Evolutionary conservation across 805 yeast species (phyloP).

Genomic region (Candida qinlingensis): DNA sequence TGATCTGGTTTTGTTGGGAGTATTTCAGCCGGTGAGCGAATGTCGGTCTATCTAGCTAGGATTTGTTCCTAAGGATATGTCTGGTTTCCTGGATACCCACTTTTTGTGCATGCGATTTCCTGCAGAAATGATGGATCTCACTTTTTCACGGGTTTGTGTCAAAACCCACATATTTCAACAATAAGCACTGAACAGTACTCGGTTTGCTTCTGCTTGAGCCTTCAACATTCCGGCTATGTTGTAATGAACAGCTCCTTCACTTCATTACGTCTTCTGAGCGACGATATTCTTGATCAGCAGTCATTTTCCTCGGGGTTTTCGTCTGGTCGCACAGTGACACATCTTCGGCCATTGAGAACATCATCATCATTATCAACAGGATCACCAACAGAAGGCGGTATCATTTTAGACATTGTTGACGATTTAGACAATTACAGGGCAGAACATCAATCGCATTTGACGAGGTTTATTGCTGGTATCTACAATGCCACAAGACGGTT

Average conservation of each 20-base stretch:
- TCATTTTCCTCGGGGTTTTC: not conserved
- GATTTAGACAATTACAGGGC: no score
- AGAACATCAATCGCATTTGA: not conserved
- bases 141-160: constrained; percentile 2
- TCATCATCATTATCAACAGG: not conserved
- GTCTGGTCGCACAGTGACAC: not conserved
- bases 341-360: not conserved
- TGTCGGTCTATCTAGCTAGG: no score
- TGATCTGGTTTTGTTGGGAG: no score
- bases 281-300: not conserved
- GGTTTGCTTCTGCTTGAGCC: no score
- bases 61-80: no score
- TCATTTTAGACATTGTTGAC: no score
- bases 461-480: not conserved
- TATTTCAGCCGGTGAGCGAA: no score
- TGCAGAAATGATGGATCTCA: not conserved
- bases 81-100: no score
- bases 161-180: not conserved
- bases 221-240: no score
- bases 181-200: no score
- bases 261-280: not conserved
- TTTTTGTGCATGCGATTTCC: no score
- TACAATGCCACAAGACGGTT: not conserved
- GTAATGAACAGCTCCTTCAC: not conserved
- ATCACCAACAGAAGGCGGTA: no score